Evolutionary conservation across 169 alveolate species (phyloP).

Genomic region (Plasmodium cynomolgi): DNA sequence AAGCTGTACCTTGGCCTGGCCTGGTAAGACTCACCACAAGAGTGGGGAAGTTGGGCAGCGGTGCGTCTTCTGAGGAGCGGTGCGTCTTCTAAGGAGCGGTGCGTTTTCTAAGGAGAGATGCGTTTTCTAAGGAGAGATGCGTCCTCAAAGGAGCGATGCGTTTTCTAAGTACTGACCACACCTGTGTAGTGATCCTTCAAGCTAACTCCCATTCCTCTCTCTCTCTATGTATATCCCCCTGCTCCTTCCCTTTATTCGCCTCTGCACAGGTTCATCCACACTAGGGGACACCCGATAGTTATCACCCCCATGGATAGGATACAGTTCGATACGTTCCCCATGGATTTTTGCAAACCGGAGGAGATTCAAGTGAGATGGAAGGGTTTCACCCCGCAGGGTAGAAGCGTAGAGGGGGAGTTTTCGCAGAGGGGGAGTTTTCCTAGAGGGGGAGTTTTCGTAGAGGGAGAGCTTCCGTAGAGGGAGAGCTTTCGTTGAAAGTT

Average conservation of each 20-base stretch:
- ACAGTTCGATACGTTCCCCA: conserved; percentile 38
- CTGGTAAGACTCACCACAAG: conserved; percentile 1
- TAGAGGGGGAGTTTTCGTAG: neutral
- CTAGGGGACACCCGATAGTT: conserved; percentile 64
- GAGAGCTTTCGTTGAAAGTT: neutral
- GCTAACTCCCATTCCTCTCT: neutral
- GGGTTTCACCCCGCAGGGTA: neutral
- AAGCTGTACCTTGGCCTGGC: conserved; percentile 38
- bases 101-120: too few relatives aligned
- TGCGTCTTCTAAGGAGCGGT: too few relatives aligned
- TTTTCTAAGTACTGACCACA: too few relatives aligned
- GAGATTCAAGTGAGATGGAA: conserved; percentile 42
- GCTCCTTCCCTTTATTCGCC: neutral
- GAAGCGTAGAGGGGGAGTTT: neutral
- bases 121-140: too few relatives aligned
- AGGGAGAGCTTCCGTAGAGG: neutral
- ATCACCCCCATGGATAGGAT: conserved; percentile 36
- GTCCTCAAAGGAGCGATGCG: too few relatives aligned
- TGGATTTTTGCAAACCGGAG: conserved; percentile 73
- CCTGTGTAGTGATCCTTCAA: too few relatives aligned
- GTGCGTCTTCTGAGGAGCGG: neutral
- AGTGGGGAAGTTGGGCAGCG: neutral
- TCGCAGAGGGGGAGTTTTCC: too few relatives aligned
- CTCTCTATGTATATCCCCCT: too few relatives aligned
- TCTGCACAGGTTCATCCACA: conserved; percentile 41